phyloP scores from a whole-genome alignment of 331 rosid genomes.

The Rosa hybrid region DNA sequence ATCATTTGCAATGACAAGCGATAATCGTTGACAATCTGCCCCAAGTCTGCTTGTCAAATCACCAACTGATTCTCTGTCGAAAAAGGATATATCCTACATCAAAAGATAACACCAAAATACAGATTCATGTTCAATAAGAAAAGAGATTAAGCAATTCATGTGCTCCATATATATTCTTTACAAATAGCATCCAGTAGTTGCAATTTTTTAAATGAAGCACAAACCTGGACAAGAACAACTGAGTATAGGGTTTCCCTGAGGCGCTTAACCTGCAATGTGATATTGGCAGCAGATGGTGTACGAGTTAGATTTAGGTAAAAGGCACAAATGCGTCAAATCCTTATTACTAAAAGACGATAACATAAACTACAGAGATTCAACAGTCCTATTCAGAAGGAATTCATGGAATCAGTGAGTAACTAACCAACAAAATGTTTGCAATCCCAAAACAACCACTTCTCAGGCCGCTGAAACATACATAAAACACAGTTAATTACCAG shows the following conservation, averaged over 20 bases:
- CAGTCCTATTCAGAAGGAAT: too few species aligned
- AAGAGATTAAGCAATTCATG: neutral
- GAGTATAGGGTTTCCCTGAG: conserved; percentile 57
- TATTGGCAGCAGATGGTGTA: neutral
- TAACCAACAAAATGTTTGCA: conserved; percentile 64
- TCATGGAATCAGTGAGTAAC: conserved; percentile 15
- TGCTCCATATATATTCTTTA: conserved; percentile 6
- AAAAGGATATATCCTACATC: conserved; percentile 76
- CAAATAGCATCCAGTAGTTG: conserved; percentile 17
- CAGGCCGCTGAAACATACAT: conserved; percentile 65
- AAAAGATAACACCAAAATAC: conserved; percentile 27
- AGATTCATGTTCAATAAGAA: conserved; percentile 10
- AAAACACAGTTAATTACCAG: conserved; percentile 29
- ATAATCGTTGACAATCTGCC: conserved; percentile 72
- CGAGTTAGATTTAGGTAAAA: neutral
- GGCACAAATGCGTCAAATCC: neutral
- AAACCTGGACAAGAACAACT: conserved; percentile 68
- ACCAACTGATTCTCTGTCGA: conserved; percentile 71
- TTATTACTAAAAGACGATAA: neutral
- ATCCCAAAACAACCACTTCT: conserved; percentile 75
- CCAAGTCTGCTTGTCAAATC: conserved; percentile 80
- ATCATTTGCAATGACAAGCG: conserved; percentile 61
- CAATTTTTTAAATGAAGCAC: conserved; percentile 17
- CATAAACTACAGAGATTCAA: neutral
- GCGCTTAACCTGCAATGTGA: conserved; percentile 54